Percentiles rank a stretch among this genome's conserved stretches.
phyloP scores from a whole-genome alignment of 2,329 filamentous ascomycete species.

The Neoascochyta sp. region DNA sequence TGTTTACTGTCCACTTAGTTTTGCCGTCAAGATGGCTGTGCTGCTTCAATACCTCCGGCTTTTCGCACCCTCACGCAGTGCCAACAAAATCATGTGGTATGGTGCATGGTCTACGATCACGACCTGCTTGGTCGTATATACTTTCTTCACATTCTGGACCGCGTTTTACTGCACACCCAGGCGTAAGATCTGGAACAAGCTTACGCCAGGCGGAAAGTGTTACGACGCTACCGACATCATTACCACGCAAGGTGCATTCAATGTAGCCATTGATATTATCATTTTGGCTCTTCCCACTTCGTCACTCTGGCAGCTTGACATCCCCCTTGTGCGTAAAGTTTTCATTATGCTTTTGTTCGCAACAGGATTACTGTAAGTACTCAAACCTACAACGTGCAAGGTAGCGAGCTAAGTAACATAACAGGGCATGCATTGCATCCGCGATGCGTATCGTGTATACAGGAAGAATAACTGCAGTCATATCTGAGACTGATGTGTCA shows the following conservation, averaged over 20 bases:
- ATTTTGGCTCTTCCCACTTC: slow-evolving; percentile 23
- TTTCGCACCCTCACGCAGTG: slow-evolving; percentile 20
- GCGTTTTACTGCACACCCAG: slow-evolving; percentile 26
- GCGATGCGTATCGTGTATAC: slow-evolving; percentile 29
- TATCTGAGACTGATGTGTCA: slow-evolving; percentile 23
- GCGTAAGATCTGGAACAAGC: slow-evolving; percentile 25
- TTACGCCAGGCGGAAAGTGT: slow-evolving; percentile 17
- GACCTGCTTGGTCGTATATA: slow-evolving; percentile 21
- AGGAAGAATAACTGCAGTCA: slow-evolving; percentile 15
- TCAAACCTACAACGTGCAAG: neutral
- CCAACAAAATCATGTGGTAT: slow-evolving; percentile 22
- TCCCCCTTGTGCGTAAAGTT: slow-evolving; percentile 22
- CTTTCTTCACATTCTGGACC: slow-evolving; percentile 23
- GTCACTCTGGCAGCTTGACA: slow-evolving; percentile 21
- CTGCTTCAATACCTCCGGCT: slow-evolving; percentile 27
- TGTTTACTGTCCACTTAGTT: slow-evolving; percentile 26
- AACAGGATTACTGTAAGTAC: slow-evolving; percentile 25
- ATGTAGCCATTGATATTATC: slow-evolving; percentile 25
- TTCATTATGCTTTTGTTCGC: slow-evolving; percentile 22
- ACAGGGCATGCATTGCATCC: slow-evolving; percentile 25
- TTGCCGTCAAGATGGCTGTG: slow-evolving; percentile 27
- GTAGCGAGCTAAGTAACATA: slow-evolving; percentile 1
- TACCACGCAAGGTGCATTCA: slow-evolving; percentile 20
- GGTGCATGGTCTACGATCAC: slow-evolving; percentile 20
- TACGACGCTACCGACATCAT: slow-evolving; percentile 23